Evolutionary conservation across 495 filamentous ascomycete species (phyloP), one percentile per base, ranked within the genome.

Genomic region (Penicillium salamii): DNA sequence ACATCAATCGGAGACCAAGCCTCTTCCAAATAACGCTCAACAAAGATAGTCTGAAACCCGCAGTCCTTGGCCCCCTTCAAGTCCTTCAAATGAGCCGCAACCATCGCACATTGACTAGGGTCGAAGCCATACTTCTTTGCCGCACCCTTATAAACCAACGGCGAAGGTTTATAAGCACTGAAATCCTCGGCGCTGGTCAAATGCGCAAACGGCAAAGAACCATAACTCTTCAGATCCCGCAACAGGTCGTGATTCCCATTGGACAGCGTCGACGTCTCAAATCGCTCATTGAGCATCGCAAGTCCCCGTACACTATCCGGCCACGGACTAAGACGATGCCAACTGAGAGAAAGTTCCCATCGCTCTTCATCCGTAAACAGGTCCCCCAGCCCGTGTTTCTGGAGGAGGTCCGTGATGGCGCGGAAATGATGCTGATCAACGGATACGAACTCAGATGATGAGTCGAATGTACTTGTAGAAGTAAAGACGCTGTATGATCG

Each of bases 311-410:
- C 66, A 24, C 80, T 78, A 58, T 92, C 88, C 1, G 75, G 48
- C 87, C 87, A 91, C 2, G 86, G 84, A 21, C 74, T 70, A 0
- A 95, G 80, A 15, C 65, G 70, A 58, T 92, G 89, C 89, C 88
- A 92, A 50, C 78, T 62, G 3, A 78, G 70, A 48, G 75, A 77
- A 14, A 92, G 70, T 15, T 69, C 67, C 49, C 74, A 62, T 18
- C 82, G 52, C 54, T 90, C 83, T 1, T 73, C 69, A 2, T 79
- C 74, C 7, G 63, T 66, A 73, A 83, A 91, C 7, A 91, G 60
- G 9, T 67, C 78, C 7, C 69, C 57, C 9, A 90, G 70, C 0
- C 68, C 60, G 61, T 78, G 78, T 37, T 78, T 54, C 3, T 58
- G 53, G 3, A 91, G 76, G 12, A 90, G 69, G 6, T 70, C 64